Percentiles rank a stretch among this genome's conserved stretches.
Evolutionary conservation across 257 asterid genomes (phyloP).

Genomic region (Solanum okadae): DNA sequence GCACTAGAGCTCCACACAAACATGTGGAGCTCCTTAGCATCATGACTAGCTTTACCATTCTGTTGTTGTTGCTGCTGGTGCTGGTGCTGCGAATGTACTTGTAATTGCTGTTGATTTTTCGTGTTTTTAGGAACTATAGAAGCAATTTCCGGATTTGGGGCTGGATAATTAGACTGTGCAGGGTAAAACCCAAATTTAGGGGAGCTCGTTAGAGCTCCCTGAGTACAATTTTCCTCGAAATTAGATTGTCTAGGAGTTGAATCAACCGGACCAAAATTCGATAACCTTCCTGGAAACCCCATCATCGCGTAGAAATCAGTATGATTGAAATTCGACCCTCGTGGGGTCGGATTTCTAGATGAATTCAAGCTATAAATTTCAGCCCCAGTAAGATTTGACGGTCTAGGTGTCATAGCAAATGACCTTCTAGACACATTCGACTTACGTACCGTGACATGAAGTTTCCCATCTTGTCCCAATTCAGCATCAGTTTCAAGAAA

Average conservation of each 20-base stretch:
- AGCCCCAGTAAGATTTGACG: slow-evolving; percentile 46
- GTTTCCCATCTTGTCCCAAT: slow-evolving; percentile 74
- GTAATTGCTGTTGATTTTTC: slow-evolving; percentile 14
- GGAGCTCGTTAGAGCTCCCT: slow-evolving; percentile 37
- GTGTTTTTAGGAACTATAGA: slow-evolving; percentile 33
- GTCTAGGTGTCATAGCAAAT: slow-evolving; percentile 33
- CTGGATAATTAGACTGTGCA: slow-evolving; percentile 50
- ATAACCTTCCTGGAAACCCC: slow-evolving; percentile 32
- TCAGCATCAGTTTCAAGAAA: slow-evolving; percentile 86
- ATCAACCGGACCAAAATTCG: slow-evolving; percentile 25
- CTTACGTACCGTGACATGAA: slow-evolving; percentile 69
- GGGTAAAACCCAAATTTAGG: slow-evolving; percentile 69
- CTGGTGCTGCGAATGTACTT: not conserved
- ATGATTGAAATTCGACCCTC: slow-evolving; percentile 43
- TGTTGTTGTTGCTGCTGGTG: slow-evolving; percentile 6
- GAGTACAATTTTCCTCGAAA: slow-evolving; percentile 73
- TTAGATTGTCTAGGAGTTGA: slow-evolving; percentile 84
- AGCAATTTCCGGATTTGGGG: slow-evolving; percentile 84
- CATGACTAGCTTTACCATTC: slow-evolving; percentile 35
- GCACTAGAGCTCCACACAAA: slow-evolving; percentile 99
- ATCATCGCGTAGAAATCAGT: slow-evolving; percentile 41
- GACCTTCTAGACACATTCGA: slow-evolving; percentile 83
- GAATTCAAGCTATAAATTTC: slow-evolving; percentile 42
- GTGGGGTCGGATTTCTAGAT: slow-evolving; percentile 38
- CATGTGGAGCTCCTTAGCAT: slow-evolving; percentile 95